Evolutionary conservation across 352 stramenopile genomes (phyloP), one percentile per base, ranked within the genome.

Genomic region (Phytophthora fragariaefolia): DNA sequence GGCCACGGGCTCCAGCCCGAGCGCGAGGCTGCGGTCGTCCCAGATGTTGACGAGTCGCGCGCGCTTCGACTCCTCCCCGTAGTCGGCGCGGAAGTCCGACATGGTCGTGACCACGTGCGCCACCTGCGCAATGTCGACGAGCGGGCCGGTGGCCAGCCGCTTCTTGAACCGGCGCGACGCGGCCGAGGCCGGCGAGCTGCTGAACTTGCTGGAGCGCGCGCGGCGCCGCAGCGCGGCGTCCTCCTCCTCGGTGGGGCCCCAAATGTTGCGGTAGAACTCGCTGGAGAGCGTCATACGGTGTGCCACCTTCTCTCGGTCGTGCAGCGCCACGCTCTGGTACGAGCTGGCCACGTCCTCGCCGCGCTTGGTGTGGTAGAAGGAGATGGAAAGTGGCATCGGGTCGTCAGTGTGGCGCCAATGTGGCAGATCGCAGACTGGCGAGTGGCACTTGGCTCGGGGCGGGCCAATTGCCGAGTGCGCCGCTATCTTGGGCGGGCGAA

Each of bases 71-170:
- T 67, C 68, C 9, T 77, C 72, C 6, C 59, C 73, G 75, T 94
- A 94, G 56, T 91, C 85, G 27, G 63, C 72, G 18, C 83, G 86
- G 71, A 90, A 94, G 65, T 94, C 81, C 1, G 72, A 82, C 60
- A 83, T 71, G 12, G 77, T 87, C 27, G 80, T 89, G 20, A 94
- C 73, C 3, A 86, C 80, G 62, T 94, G 75, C 3, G 85, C 85
- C 38, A 94, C 85, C 55, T 94, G 85, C 22, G 70, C 53, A 55
- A 94, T 92, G 66, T 89, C 80, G 4, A 89, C 71, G n/a, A 87
- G 64, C 4, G 74, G 79, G 1, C 73, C 77, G 0, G 72, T 71
- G 1, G 53, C 64, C 28, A 75, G 38, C 12, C 75, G 74, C 49
- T 81, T 78, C 60, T 84, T 86, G 56, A 66, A 76, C 30, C 46